phyloP scores from a whole-genome alignment of 805 yeast species.

The Pichia manshurica region DNA sequence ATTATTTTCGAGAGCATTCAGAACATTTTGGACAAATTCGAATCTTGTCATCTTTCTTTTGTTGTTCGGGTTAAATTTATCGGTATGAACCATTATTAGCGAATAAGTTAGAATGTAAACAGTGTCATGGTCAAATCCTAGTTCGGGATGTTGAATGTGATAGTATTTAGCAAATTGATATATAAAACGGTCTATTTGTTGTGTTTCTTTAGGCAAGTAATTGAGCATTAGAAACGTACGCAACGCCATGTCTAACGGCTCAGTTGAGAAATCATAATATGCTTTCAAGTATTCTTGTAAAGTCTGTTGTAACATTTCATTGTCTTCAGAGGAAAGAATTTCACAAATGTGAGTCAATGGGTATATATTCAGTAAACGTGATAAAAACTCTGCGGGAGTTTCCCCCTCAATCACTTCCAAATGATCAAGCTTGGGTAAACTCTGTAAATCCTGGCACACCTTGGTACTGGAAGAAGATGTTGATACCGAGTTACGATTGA shows the following conservation, averaged over 20 bases:
- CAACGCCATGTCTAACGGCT: constrained; percentile 62
- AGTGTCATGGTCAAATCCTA: constrained; percentile 41
- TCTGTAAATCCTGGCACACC: not conserved
- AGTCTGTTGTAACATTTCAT: constrained; percentile 21
- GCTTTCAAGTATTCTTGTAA: constrained; percentile 25
- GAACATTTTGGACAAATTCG: constrained; percentile 48
- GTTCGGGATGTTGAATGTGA: constrained; percentile 35
- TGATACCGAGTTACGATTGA: constrained; percentile 13
- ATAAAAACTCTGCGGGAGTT: constrained; percentile 29
- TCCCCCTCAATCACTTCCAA: constrained; percentile 19
- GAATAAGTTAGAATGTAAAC: constrained; percentile 62
- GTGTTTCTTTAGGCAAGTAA: constrained; percentile 65
- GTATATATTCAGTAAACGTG: constrained; percentile 24
- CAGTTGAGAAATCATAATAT: constrained; percentile 43
- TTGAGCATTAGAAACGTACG: constrained; percentile 52
- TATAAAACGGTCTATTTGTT: constrained; percentile 67
- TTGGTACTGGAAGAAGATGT: not conserved
- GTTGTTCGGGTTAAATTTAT: constrained; percentile 61
- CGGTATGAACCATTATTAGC: constrained; percentile 68
- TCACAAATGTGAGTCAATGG: constrained; percentile 25
- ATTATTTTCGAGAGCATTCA: constrained; percentile 23
- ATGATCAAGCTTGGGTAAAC: constrained; percentile 1
- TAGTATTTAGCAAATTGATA: constrained; percentile 52
- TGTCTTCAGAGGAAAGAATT: constrained; percentile 29
- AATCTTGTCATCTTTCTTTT: constrained; percentile 59